These are phyloP conservation scores for Carex cristatella DNA, from an alignment of 176 grass and related monocot species.

Conservation along the genomic window DNA sequence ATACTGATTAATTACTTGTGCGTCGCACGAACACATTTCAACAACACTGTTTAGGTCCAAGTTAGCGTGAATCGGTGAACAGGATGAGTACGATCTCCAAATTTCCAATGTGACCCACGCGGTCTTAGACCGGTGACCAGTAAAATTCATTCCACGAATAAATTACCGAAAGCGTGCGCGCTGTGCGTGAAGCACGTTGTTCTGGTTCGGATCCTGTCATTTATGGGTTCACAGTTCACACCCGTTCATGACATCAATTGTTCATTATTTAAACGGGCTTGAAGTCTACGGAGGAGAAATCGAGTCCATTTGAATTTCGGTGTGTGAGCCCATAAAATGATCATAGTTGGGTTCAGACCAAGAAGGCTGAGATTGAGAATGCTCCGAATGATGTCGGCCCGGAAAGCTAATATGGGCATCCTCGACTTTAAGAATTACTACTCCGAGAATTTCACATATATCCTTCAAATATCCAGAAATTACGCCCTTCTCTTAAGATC, in stretches of 20 bases:
- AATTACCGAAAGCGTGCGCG: background rate
- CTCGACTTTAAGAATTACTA: too few species aligned
- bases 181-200: background rate
- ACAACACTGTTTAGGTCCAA: background rate
- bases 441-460: too few species aligned
- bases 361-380: too few species aligned
- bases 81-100: background rate
- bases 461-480: too few species aligned
- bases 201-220: background rate
- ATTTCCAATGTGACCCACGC: background rate
- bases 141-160: background rate
- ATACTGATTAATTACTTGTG: too few species aligned
- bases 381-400: too few species aligned
- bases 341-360: too few species aligned
- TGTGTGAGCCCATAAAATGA: background rate
- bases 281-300: background rate
- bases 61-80: too few species aligned
- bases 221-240: background rate
- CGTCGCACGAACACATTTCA: too few species aligned
- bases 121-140: background rate
- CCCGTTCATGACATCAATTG: too few species aligned
- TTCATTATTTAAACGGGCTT: background rate
- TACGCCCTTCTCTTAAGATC: too few species aligned
- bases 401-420: too few species aligned
- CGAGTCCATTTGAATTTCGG: background rate